Evolutionary conservation across 805 yeast genomes (phyloP), one percentile per base, ranked within the genome.

Genomic region (Saturnispora dispora): DNA sequence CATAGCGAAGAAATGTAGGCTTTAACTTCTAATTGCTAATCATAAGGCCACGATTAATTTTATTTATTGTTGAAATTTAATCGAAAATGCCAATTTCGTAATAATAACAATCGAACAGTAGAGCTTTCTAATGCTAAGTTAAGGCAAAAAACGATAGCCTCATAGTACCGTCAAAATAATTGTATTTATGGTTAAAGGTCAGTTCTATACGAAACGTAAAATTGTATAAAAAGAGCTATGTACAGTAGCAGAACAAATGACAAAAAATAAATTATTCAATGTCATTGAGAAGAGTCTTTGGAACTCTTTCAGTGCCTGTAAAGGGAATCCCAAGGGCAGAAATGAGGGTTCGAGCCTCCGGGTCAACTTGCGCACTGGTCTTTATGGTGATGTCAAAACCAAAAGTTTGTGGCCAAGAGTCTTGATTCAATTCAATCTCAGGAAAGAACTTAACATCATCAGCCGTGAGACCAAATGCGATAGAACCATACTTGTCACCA

Each of bases 381-480:
- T 86, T 86, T 58, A 93, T 70, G 39, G 88, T 85, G 52, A 93
- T 75, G 64, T 88, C 85, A 75, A 91, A 76, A 53, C 96, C 97
- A 64, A 82, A 88, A 30, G 89, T 80, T 57, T 74, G 79, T 37
- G 96, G 90, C 87, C 91, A 93, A 57, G 85, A 72, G 66, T 91
- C 98, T 65, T 83, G 88, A 68, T 85, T 88, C 52, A 83, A 79
- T 64, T 90, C 96, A 55, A 93, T 81, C 69, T 93, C 99, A 3
- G 99, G 99, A 77, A 93, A 93, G 63, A 75, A 76, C 60, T 79
- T 81, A 48, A 86, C 79, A 60, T 87, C 88, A 50, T 84, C 87
- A 2, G 87, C 81, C 40, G 78, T 79, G 59, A 93, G 69, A 44
- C 96, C 96, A 63, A 93, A 82, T 9, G 93, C 77, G 53, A 95